Evolutionary conservation across 768 basidiomycete genomes (phyloP), one percentile per base, ranked within the genome.

Genomic region (Tephrocybe rancida): DNA sequence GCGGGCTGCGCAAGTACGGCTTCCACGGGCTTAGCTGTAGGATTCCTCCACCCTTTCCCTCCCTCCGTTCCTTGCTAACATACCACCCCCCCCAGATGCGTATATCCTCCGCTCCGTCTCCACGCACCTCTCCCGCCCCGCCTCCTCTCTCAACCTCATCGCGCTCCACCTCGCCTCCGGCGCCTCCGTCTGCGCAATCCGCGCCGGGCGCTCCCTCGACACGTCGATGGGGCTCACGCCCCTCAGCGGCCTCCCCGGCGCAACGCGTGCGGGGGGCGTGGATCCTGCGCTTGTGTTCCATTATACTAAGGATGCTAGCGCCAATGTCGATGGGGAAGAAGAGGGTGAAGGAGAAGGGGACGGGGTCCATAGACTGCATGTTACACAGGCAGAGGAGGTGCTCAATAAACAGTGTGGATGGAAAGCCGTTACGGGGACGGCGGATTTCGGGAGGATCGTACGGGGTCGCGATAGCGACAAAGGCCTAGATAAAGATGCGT

Each of bases 161-260:
- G 77, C 92, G 14, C 76, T 92, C 26, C 95, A 96, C 67, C 82
- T 96, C 50, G 94, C 94, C 4, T 91, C 90, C n/a, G 95, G 95
- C 13, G 94, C 93, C 0, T 92, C 88, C 13, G 83, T 80, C 13
- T 94, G 92, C 67, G 84, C 85, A 16, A 87, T 96, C 66, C 76
- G 78, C 44, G 64, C 75, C 34, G 95, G 95, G 19, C 72, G 79
- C 54, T 91, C 89, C 19, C 76, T 87, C 58, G 92, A 96, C 68
- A 95, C 92, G 1, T 87, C 84, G 32, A 97, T 97, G 95, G 94
- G 93, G 3, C 80, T 97, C 32, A 95, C 95, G 1, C 94, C 93
- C 3, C 70, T 94, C n/a, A 84, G 85, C 50, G 93, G 93, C 2
- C 74, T 96, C 0, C 92, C 94, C 3, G 94, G 95, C 14, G 92